Base-by-base conservation (phyloP, 768 basidiomycete genomes). In the Termitomyces sp. region DNA sequence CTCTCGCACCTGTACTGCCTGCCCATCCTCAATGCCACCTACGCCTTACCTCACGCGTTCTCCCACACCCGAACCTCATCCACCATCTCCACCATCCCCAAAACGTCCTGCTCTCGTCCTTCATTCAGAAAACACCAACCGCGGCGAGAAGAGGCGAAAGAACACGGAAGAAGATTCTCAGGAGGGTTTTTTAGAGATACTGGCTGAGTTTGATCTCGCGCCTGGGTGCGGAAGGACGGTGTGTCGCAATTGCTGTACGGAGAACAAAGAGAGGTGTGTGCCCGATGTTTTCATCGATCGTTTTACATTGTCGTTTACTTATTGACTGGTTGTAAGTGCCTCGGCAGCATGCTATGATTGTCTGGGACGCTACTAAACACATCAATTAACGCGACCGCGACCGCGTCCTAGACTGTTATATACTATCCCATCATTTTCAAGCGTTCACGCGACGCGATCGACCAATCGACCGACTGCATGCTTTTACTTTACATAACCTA, bases 171-270 rank as follows among this genome's bases (percentile, higher is more conserved):
- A 68, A 14, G 51, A 54, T 36, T 37, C 56, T 10, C 38, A 56
- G 42, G 57, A 65, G 17, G 29, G 50, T 5, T 54, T 46, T 34
- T 43, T 65, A 32, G 45, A 60, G 37, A 17, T 9, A 0, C 20
- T 57, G 17, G 38, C 57, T 8, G 68, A 66, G 42, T 57, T 54
- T 40, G 67, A 67, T 48, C 64, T 71, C 14, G 65, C 65, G 42
- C 67, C 70, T 32, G 80, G 81, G 4, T 82, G 81, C 65, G 77
- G 77, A 8, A 74, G 76, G 56, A 66, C 66, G 9, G 66, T 81
- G 5, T 82, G 81, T 68, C 70, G 77, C n/a, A 74, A 73, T 47
- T 82, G 80, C 56, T 81, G 79, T 66, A 71, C 73, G 34, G 81
- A 82, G 65, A 69, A 76, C 67, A 67, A 73, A 29, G 72, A 74